Conservation (phyloP, 306 rosid species). For the Herpetospermum pedunculosum region DNA sequence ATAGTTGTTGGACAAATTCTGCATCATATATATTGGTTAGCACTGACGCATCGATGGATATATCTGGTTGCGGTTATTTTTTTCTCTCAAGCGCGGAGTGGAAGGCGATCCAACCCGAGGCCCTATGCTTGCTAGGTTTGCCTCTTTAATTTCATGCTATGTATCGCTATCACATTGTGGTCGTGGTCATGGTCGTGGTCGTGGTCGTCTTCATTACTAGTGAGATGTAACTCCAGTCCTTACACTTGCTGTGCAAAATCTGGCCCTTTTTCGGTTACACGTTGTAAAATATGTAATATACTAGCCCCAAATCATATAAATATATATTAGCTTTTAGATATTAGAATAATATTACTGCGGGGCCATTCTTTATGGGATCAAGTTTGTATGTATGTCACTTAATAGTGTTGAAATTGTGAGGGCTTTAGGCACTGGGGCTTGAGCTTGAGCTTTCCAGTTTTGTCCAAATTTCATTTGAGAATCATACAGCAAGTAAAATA, state of each 20-base stretch:
- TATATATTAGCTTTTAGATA: conserved; percentile 7
- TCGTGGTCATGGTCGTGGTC: too few relatives aligned
- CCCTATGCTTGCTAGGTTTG: neutral
- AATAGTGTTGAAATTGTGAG: conserved; percentile 17
- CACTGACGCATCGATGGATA: neutral
- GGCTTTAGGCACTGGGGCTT: conserved; percentile 23
- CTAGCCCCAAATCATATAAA: neutral
- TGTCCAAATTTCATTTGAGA: conserved; percentile 8
- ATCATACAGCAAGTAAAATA: neutral
- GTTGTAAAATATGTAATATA: conserved; percentile 2
- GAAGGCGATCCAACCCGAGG: neutral
- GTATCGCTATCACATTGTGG: neutral
- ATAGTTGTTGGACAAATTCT: neutral
- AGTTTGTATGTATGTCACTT: conserved; percentile 20
- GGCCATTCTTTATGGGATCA: conserved; percentile 16
- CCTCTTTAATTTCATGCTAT: neutral
- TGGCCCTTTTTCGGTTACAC: neutral
- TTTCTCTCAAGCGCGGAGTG: neutral
- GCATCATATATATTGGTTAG: neutral
- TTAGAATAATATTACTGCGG: conserved; percentile 30
- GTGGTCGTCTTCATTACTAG: neutral
- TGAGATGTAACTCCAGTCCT: conserved; percentile 4
- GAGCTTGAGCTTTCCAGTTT: conserved; percentile 32
- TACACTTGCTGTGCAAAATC: conserved; percentile 12
- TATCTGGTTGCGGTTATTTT: neutral